Conservation (phyloP, 2,329 filamentous ascomycete genomes). For the Fusarium irregulare region DNA sequence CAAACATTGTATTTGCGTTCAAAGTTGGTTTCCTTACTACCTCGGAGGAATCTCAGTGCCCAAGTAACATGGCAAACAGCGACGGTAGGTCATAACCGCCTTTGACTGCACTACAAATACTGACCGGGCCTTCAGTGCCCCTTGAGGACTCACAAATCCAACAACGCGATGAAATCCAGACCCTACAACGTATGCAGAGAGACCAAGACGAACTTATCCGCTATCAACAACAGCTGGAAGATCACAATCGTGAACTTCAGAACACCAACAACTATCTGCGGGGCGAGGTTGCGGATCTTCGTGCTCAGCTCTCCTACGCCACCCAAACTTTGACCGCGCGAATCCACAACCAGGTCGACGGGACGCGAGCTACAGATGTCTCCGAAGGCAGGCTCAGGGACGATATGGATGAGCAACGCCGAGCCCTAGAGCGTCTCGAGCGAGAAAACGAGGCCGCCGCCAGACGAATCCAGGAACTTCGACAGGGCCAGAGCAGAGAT, state of each 20-base stretch:
- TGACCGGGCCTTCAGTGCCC: background rate
- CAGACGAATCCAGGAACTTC: background rate
- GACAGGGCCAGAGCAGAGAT: background rate
- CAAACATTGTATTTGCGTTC: background rate
- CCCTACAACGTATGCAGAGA: background rate
- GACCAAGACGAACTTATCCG: background rate
- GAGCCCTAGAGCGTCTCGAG: background rate
- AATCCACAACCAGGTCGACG: background rate
- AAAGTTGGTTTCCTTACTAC: background rate
- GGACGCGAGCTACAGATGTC: accelerated
- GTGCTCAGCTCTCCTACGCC: background rate
- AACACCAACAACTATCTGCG: background rate
- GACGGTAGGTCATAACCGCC: background rate
- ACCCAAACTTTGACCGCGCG: background rate
- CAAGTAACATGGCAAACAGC: background rate
- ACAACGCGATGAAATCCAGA: background rate
- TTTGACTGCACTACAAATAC: background rate
- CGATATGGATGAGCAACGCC: background rate
- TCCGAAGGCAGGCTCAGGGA: background rate
- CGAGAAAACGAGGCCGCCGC: background rate
- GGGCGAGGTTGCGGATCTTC: background rate
- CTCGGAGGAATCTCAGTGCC: accelerated
- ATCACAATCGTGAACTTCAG: background rate
- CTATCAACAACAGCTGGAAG: background rate
- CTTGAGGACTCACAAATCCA: background rate